Evolutionary conservation across 495 filamentous ascomycete genomes (phyloP), one percentile per base, ranked within the genome.

Genomic region (Clavariopsis aquatica): DNA sequence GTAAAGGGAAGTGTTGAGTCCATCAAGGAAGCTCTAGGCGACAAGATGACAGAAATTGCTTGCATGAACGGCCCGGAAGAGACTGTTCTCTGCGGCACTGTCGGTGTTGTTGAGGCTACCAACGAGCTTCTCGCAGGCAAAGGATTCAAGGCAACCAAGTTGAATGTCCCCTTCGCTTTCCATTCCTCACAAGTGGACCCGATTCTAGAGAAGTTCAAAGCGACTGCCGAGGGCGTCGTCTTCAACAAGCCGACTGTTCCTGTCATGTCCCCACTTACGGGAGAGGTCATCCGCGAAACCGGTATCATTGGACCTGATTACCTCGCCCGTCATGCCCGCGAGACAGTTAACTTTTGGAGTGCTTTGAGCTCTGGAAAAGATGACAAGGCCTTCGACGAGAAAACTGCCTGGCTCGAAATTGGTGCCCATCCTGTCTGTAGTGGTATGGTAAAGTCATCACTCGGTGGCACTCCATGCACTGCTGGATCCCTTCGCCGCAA

Each of bases 91-190:
- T 75, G 77, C 63, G 78, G 78, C 23, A 75, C 65, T 52, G 69
- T 63, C 29, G 71, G 71, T 24, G 64, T 74, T 8, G 69, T 80
- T 24, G 68, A 62, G 38, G 65, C 68, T 8, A 74, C 76, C 19
- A 72, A 58, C 61, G 71, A 77, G 26, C 57, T 70, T 45, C 64
- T 79, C n/a, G 65, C 69, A 28, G 46, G 69, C 55, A 72, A 71
- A 38, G 73, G 76, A n/a, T 92, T 66, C 79, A 85, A 22, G 80
- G 87, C 77, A 51, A 77, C 70, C 19, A 75, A 57, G 34, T 71
- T 85, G 6, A 76, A 80, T 55, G 72, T 85, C 13, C 72, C 81
- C 1, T 83, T 80, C 71, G 82, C 82, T 1, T 85, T 84, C 73
- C 83, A 85, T 69, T 79, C 81, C 1, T 69, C 74, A 0, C 82